Evolutionary conservation across 306 rosid genomes (phyloP).

Genomic region (Alnus rubra): DNA sequence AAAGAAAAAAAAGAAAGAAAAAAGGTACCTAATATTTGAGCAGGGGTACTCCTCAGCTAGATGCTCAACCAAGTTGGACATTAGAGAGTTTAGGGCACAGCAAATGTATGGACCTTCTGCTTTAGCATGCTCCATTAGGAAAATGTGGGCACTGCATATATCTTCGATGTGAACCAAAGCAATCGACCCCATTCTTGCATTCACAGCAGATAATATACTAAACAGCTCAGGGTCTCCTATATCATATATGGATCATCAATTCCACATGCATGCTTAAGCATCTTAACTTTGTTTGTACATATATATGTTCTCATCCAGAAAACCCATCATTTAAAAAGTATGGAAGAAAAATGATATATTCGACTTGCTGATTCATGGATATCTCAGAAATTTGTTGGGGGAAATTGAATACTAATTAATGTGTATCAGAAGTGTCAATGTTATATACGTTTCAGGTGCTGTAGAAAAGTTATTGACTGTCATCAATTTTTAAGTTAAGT

Average conservation of each 20-base stretch:
- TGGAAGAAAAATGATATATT: too few relatives aligned
- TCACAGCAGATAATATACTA: conserved; percentile 61
- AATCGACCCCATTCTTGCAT: conserved; percentile 79
- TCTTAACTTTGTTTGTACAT: too few relatives aligned
- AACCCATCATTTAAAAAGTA: too few relatives aligned
- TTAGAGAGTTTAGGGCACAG: conserved; percentile 44
- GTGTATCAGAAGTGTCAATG: too few relatives aligned
- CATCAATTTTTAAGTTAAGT: too few relatives aligned
- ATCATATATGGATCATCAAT: conserved; percentile 5
- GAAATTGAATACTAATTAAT: too few relatives aligned
- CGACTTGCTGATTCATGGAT: too few relatives aligned
- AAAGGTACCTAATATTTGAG: conserved; percentile 39
- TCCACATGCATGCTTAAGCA: not conserved
- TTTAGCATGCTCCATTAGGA: conserved; percentile 65
- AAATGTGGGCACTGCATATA: conserved; percentile 76
- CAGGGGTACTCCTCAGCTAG: conserved; percentile 47
- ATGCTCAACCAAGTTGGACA: conserved; percentile 44
- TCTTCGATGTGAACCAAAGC: conserved; percentile 74
- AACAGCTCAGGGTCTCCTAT: conserved; percentile 53
- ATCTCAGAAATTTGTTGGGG: too few relatives aligned
- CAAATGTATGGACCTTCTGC: conserved; percentile 73
- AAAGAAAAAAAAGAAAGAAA: not conserved
- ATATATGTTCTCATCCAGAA: too few relatives aligned
- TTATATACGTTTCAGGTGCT: too few relatives aligned
- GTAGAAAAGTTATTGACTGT: too few relatives aligned